Percentiles rank a stretch among this genome's conserved stretches.
phyloP scores from a whole-genome alignment of 345 rosid genomes.

The Hevea brasiliensis region DNA sequence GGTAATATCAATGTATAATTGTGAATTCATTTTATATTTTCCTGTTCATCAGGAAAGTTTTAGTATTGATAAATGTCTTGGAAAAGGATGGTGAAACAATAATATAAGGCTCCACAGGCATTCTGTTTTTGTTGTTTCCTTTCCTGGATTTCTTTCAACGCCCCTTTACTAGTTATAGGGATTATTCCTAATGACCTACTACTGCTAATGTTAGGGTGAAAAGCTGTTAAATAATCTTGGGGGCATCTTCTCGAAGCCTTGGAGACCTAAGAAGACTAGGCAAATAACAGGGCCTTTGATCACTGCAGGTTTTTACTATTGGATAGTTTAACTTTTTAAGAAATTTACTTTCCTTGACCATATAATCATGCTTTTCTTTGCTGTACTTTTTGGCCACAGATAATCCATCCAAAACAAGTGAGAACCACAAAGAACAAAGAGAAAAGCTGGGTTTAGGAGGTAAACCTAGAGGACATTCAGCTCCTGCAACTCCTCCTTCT shows the following conservation, averaged over 20 bases:
- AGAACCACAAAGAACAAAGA: conserved; percentile 22
- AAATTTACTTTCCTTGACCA: background rate
- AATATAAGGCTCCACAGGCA: background rate
- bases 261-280: conserved; percentile 32
- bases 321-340: background rate
- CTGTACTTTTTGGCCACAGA: conserved; percentile 18
- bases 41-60: background rate
- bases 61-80: background rate
- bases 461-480: conserved; percentile 20
- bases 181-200: background rate
- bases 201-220: conserved; percentile 24
- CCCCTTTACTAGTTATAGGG: background rate
- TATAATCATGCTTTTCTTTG: background rate
- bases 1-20: conserved; percentile 10
- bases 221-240: conserved; percentile 36
- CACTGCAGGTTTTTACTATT: conserved; percentile 23
- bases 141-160: background rate
- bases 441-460: conserved; percentile 25
- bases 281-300: conserved; percentile 30
- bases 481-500: conserved; percentile 25
- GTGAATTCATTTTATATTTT: background rate
- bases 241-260: conserved; percentile 38
- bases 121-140: background rate
- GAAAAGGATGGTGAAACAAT: background rate
- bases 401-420: conserved; percentile 9